A percentile compares a stretch with the other conserved stretches of the same genome.
phyloP scores from a whole-genome alignment of 176 grass and related monocot genomes.

The Saccharum officinarum region DNA sequence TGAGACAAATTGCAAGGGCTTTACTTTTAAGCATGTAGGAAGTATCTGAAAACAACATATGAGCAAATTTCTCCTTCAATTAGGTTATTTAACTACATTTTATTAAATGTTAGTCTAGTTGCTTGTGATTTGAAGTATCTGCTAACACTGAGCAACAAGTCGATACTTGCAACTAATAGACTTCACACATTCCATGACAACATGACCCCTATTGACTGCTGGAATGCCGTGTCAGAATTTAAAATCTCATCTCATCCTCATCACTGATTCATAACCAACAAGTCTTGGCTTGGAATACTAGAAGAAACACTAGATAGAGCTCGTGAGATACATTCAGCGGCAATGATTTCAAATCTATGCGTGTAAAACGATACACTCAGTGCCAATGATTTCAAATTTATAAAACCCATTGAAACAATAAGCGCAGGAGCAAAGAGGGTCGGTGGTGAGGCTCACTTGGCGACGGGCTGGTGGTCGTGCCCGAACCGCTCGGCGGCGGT shows the following conservation, averaged over 20 bases:
- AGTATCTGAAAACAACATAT: background rate
- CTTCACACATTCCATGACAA: background rate
- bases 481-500: slow-evolving; percentile 58
- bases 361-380: background rate
- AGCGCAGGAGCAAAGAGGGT: background rate
- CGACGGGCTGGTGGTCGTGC: slow-evolving; percentile 50
- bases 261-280: background rate
- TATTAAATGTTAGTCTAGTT: background rate
- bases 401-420: background rate
- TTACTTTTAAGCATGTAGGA: background rate
- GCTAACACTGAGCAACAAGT: background rate
- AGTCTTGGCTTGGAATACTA: background rate
- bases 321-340: background rate
- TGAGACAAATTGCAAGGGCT: background rate
- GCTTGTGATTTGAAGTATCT: background rate
- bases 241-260: background rate
- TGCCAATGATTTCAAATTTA: background rate
- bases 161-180: background rate
- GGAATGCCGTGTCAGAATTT: background rate
- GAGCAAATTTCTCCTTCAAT: background rate
- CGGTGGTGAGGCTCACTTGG: slow-evolving; percentile 46
- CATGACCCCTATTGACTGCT: background rate
- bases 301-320: background rate
- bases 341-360: background rate
- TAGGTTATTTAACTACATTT: background rate